Percentiles rank a stretch among this genome's conserved stretches.
phyloP scores from a whole-genome alignment of 345 rosid genomes.

The Melastoma malabathricum region DNA sequence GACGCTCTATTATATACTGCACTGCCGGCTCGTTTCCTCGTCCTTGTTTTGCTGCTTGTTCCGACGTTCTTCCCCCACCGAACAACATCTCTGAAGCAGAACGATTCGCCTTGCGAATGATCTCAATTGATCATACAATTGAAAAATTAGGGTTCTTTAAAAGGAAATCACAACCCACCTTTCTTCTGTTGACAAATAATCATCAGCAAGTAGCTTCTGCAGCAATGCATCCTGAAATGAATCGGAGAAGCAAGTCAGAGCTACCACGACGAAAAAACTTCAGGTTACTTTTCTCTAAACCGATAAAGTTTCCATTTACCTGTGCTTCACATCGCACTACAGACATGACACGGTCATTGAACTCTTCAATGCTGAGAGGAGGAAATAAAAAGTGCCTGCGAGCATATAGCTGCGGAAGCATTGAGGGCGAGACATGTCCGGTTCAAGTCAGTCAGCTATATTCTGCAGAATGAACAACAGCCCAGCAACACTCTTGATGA shows the following conservation, averaged over 20 bases:
- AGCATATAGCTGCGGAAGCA: slow-evolving; percentile 57
- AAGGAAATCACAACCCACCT: slow-evolving; percentile 30
- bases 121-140: not conserved
- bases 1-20: slow-evolving; percentile 61
- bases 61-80: slow-evolving; percentile 56
- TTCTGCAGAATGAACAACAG: too few relatives aligned
- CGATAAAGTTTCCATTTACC: slow-evolving; percentile 16
- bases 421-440: slow-evolving; percentile 2
- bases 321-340: slow-evolving; percentile 94
- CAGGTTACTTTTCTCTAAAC: not conserved
- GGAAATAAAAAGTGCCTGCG: slow-evolving; percentile 83
- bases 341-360: slow-evolving; percentile 60
- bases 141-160: not conserved
- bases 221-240: slow-evolving; percentile 67
- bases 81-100: slow-evolving; percentile 32
- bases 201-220: slow-evolving; percentile 54
- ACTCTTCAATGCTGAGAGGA: slow-evolving; percentile 63
- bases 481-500: not conserved
- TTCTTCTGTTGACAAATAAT: slow-evolving; percentile 53
- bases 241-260: slow-evolving; percentile 2
- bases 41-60: slow-evolving; percentile 35
- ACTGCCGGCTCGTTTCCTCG: slow-evolving; percentile 46
- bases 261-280: not conserved
- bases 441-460: too few relatives aligned
- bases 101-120: slow-evolving; percentile 1